Evolutionary conservation across 2,329 filamentous ascomycete species (phyloP).

Genomic region (Aspergillus carbonarius): DNA sequence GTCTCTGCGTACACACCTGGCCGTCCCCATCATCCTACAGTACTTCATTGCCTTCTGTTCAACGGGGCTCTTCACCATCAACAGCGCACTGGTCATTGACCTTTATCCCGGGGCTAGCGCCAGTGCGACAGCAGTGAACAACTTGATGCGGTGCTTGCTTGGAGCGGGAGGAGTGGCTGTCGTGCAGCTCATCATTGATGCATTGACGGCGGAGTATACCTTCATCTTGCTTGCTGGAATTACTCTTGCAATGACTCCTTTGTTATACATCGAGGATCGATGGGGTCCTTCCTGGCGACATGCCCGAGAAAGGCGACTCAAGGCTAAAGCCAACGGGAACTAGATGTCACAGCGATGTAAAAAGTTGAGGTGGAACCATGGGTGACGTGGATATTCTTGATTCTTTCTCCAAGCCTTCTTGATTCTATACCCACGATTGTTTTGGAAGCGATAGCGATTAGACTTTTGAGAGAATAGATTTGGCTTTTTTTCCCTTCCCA

Average conservation of each 20-base stretch:
- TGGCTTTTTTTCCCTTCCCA: no score
- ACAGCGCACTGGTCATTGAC: constrained; percentile 40
- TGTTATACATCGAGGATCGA: constrained; percentile 26
- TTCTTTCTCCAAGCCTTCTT: not conserved
- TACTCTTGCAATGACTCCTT: constrained; percentile 24
- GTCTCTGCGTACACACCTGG: constrained; percentile 26
- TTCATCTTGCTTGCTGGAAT: constrained; percentile 32
- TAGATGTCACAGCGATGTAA: not conserved
- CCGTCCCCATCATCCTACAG: constrained; percentile 39
- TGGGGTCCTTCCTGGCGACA: constrained; percentile 30
- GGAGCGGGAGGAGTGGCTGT: constrained; percentile 37
- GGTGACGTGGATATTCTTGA: not conserved
- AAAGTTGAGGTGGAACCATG: not conserved
- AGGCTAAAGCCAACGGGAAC: not conserved
- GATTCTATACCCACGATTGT: not conserved
- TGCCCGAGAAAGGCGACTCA: constrained; percentile 15
- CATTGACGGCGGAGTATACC: constrained; percentile 28
- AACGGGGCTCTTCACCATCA: constrained; percentile 37
- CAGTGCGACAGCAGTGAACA: constrained; percentile 40
- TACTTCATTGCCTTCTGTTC: constrained; percentile 39
- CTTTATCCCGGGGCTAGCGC: constrained; percentile 34
- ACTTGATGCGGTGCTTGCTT: constrained; percentile 37
- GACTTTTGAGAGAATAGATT: not conserved
- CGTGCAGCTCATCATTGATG: constrained; percentile 34
- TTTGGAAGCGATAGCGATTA: not conserved